Evolutionary conservation across 495 filamentous ascomycete genomes (phyloP), one percentile per base, ranked within the genome.

Genomic region (Cudoniella acicularis): DNA sequence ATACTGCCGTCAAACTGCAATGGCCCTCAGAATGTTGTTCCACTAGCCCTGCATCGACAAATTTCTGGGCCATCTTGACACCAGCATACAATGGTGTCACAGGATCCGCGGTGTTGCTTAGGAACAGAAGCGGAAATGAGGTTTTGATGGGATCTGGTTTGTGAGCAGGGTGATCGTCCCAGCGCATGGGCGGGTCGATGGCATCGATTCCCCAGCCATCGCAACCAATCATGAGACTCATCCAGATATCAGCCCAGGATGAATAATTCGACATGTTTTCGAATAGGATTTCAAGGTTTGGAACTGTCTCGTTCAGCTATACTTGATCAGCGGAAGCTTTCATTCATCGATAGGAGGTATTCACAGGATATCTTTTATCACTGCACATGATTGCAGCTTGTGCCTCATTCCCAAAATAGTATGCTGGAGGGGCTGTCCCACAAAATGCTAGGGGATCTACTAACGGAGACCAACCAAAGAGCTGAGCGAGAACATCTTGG

Each of bases 51-150:
- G 79, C 72, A n/a, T 66, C 69, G 4, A 70, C 59, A 49, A 80
- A 81, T 59, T 70, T 70, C 26, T 66, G 64, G 18, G 79, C 71
- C 79, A 82, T 82, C 46, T 77, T 75, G n/a, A 77, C 69, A 0
- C 75, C 80, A n/a, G 75, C 69, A 18, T 52, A 23, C 3, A 86
- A 65, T 3, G 84, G 78, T 0, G 82, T 85, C 27, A 87, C 83
- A 0, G 85, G 86, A 51, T 89, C 84, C 13, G 78, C 69, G 0
- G 72, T 76, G 64, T 82, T 87, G 50, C 76, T 79, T 1, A 87
- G 67, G 54, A 89, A 80, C 11, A 89, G 70, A 30, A 89, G 62
- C 0, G 84, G 85, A 60, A 82, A 78, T 0, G 77, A 72, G 2
- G 82, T 85, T 16, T 76, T 64, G 57, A 79, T 75, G 16, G 59